phyloP scores from a whole-genome alignment of 2,329 filamentous ascomycete species.

The Aspergillus sojae region DNA sequence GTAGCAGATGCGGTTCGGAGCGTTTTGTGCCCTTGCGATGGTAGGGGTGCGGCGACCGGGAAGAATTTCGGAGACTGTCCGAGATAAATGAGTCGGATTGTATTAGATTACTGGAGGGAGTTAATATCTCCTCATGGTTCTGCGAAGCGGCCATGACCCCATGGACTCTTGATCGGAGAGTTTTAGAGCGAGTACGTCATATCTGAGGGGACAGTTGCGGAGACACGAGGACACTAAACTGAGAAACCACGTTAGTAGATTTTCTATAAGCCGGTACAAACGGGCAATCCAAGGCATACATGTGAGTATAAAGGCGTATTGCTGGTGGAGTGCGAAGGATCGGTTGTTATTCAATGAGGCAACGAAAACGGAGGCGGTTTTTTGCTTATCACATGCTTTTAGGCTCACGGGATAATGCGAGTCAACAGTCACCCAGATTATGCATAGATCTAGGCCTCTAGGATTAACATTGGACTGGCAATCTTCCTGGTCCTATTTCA shows the following conservation, averaged over 20 bases:
- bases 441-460: not conserved
- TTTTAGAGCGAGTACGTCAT: conserved; percentile 34
- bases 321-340: not conserved
- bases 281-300: not conserved
- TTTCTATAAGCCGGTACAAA: not conserved
- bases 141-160: conserved; percentile 37
- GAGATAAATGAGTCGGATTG: conserved; percentile 20
- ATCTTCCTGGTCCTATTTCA: not conserved
- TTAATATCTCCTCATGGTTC: conserved; percentile 30
- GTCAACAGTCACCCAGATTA: not conserved
- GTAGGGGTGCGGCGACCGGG: conserved; percentile 70
- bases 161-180: conserved; percentile 22
- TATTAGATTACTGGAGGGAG: conserved; percentile 22
- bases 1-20: conserved; percentile 52
- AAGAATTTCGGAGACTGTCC: conserved; percentile 51
- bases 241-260: not conserved
- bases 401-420: conserved; percentile 3
- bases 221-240: conserved; percentile 7
- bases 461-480: not conserved
- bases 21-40: conserved; percentile 62
- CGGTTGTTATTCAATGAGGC: not conserved
- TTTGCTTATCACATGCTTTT: conserved; percentile 25
- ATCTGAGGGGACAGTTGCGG: conserved; percentile 19
- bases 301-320: not conserved
- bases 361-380: conserved; percentile 12